Evolutionary conservation across 257 asterid genomes (phyloP).

Genomic region (Paulownia fortunei): DNA sequence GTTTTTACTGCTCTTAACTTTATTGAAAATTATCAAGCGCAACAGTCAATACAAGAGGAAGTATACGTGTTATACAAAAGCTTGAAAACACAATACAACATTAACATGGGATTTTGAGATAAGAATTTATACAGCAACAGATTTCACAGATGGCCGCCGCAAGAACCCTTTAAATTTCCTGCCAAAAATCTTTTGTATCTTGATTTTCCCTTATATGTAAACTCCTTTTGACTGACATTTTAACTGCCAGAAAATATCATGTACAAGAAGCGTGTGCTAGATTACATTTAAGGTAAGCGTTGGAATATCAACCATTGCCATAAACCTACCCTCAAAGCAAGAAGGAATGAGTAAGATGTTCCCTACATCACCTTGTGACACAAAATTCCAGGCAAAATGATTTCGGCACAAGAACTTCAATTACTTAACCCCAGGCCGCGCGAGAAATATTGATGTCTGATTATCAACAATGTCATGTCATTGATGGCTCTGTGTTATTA

Average conservation of each 20-base stretch:
- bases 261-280: slow-evolving; percentile 23
- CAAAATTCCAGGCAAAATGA: slow-evolving; percentile 32
- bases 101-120: background rate
- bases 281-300: slow-evolving; percentile 28
- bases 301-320: background rate
- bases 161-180: background rate
- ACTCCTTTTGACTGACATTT: background rate
- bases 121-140: background rate
- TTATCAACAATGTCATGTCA: slow-evolving; percentile 17
- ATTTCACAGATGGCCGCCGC: background rate
- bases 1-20: background rate
- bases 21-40: background rate
- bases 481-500: slow-evolving; percentile 35
- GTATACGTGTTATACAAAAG: background rate
- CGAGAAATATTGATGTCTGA: slow-evolving; percentile 6
- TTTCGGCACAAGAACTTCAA: slow-evolving; percentile 11
- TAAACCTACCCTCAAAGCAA: slow-evolving; percentile 4
- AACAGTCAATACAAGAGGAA: background rate
- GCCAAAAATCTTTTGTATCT: background rate
- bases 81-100: background rate
- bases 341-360: slow-evolving; percentile 20
- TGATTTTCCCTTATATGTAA: background rate
- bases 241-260: slow-evolving; percentile 15
- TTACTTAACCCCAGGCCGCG: slow-evolving; percentile 17
- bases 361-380: slow-evolving; percentile 24